Percentiles rank a stretch among this genome's conserved stretches.
Evolutionary conservation across 805 yeast genomes (phyloP).

Genomic region (Candida vaughaniae): DNA sequence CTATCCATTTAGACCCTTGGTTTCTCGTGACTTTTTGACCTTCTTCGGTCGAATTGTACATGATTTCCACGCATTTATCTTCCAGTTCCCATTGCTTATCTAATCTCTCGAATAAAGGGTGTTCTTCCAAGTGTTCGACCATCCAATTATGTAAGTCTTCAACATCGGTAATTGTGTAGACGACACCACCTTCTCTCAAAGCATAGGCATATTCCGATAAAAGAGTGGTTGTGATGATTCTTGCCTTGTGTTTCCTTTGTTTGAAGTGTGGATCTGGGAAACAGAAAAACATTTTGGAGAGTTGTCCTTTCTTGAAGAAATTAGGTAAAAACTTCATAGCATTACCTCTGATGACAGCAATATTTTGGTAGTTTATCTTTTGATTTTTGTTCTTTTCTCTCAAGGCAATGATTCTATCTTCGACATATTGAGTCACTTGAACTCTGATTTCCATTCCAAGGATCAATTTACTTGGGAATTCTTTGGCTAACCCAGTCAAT

Average conservation of each 20-base stretch:
- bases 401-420: constrained; percentile 89
- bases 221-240: constrained; percentile 88
- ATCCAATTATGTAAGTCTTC: constrained; percentile 93
- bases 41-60: constrained; percentile 95
- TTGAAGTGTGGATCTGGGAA: constrained; percentile 99
- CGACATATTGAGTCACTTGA: constrained; percentile 95
- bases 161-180: constrained; percentile 96
- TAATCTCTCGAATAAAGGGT: constrained; percentile 86
- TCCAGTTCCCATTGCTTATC: constrained; percentile 72
- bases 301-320: constrained; percentile 79
- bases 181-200: constrained; percentile 78
- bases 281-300: constrained; percentile 92
- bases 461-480: constrained; percentile 69
- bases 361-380: constrained; percentile 62
- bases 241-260: constrained; percentile 94
- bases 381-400: constrained; percentile 51
- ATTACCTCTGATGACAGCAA: constrained; percentile 88
- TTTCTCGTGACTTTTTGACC: constrained; percentile 95
- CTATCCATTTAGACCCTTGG: constrained; percentile 81
- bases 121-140: constrained; percentile 87
- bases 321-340: constrained; percentile 98
- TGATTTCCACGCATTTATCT: constrained; percentile 81
- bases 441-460: constrained; percentile 98
- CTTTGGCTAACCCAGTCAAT: constrained; percentile 73
- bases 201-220: constrained; percentile 91